A percentile compares a stretch with the other conserved stretches of the same genome.
phyloP scores from a whole-genome alignment of 148 eudicot genomes.

The Polygonum maritimum region DNA sequence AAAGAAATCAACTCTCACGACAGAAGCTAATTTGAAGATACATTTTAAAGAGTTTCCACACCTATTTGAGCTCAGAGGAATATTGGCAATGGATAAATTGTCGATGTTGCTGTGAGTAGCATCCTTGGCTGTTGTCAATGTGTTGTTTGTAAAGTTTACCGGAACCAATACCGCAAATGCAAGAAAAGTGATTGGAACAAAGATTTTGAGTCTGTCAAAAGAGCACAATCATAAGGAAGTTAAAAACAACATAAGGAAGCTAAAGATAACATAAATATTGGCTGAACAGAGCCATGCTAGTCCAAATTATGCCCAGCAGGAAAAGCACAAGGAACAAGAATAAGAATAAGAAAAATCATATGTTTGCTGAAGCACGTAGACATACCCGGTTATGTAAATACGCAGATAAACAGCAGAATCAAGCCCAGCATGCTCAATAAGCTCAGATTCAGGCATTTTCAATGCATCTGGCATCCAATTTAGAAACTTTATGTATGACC shows the following conservation, averaged over 20 bases:
- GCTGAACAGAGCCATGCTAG: neutral
- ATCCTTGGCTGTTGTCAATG: slow-evolving; percentile 24
- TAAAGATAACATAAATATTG: neutral
- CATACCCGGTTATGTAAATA: slow-evolving; percentile 85
- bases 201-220: slow-evolving; percentile 78
- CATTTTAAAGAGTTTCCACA: slow-evolving; percentile 13
- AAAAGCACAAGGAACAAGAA: neutral
- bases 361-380: neutral
- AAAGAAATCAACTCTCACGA: neutral
- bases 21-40: neutral
- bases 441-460: slow-evolving; percentile 91
- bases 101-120: slow-evolving; percentile 55
- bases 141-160: slow-evolving; percentile 69
- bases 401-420: slow-evolving; percentile 94
- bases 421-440: slow-evolving; percentile 90
- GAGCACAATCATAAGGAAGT: neutral
- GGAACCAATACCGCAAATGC: slow-evolving; percentile 61
- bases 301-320: neutral
- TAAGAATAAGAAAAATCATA: neutral
- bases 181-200: slow-evolving; percentile 63
- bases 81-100: slow-evolving; percentile 80
- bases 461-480: slow-evolving; percentile 97
- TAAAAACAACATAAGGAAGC: neutral
- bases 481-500: slow-evolving; percentile 65
- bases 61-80: slow-evolving; percentile 63